Evolutionary conservation across 768 basidiomycete genomes (phyloP).

Genomic region (Trametes villosa): DNA sequence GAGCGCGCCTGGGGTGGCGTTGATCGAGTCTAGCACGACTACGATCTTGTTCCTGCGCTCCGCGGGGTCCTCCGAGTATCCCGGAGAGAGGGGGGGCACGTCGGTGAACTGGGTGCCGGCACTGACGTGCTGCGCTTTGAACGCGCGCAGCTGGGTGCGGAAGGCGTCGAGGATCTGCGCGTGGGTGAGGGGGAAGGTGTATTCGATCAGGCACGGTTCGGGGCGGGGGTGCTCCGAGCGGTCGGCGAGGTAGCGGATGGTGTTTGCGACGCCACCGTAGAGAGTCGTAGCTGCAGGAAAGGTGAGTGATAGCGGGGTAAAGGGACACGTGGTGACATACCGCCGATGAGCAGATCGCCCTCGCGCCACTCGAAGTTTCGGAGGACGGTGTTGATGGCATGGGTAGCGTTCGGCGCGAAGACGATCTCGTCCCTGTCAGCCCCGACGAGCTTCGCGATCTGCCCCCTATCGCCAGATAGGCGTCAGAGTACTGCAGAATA

Average conservation of each 20-base stretch:
- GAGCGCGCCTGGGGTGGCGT: constrained; percentile 60
- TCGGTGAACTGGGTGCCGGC: constrained; percentile 17
- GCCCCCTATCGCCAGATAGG: constrained; percentile 40
- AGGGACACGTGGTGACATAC: constrained; percentile 9
- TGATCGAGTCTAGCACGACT: constrained; percentile 71
- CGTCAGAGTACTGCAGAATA: too few species aligned
- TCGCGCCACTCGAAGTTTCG: constrained; percentile 69
- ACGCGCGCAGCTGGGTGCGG: constrained; percentile 40
- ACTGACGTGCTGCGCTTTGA: constrained; percentile 28
- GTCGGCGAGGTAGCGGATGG: constrained; percentile 59
- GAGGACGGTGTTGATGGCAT: constrained; percentile 68
- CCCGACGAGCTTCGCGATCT: constrained; percentile 53
- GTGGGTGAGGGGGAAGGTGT: constrained; percentile 58
- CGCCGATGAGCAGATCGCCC: constrained; percentile 63
- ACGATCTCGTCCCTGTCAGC: constrained; percentile 62
- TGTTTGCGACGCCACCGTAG: constrained; percentile 57
- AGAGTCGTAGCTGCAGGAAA: constrained; percentile 39
- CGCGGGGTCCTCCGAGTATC: background rate
- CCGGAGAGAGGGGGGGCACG: constrained; percentile 20
- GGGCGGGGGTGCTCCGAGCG: constrained; percentile 52
- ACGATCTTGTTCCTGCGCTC: constrained; percentile 53
- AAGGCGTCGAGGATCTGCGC: constrained; percentile 56
- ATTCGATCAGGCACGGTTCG: constrained; percentile 48
- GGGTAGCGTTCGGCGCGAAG: constrained; percentile 61
- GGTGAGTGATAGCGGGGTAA: background rate